Evolutionary conservation across 768 basidiomycete genomes (phyloP), one percentile per base, ranked within the genome.

Genomic region (Amanita jacksonii): DNA sequence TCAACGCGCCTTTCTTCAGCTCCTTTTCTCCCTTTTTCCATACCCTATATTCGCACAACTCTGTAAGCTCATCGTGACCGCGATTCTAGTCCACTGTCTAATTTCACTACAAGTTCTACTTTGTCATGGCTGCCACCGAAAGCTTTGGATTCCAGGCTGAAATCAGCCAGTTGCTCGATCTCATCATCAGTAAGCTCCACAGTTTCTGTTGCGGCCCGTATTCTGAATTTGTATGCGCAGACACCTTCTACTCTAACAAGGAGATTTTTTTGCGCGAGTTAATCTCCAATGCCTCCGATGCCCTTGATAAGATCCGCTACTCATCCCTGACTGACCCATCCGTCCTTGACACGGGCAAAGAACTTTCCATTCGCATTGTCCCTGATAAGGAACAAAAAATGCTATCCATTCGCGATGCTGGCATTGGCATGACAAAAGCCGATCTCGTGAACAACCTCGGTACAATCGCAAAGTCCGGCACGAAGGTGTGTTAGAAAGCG

Each of bases 221-320:
- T 47, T 45, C 43, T 53, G 40, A 56, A 28, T 16, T 38, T 38
- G 25, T 5, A 20, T 32, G 40, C 42, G n/a, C 52, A 89, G 87
- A 97, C 76, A 97, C 94, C 51, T 98, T 98, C 82, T 99, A 98
- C 81, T 96, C 92, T 50, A 97, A 99, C 83, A 99, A 99, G 77
- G 94, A 97, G 72, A 98, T 99, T 66, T 98, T 98, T 81, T 83
- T 99, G 55, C 88, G 96, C 63, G 96, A 98, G 69, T 51, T 98
- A 55, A 97, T 94, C 68, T 98, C 94, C 52, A 97, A 97, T 72
- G 70, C 73, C 52, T 98, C 96, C 48, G 96, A 98, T 79, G 96
- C 96, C 39, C 80, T 98, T 66, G 96, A 99, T 73, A 98, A 98
- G 76, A 87, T 98, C 60, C 90, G 96, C 38, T 99, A 98, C 65